Conservation (phyloP, 768 basidiomycete species). For the Auricularia auricula-judae region DNA sequence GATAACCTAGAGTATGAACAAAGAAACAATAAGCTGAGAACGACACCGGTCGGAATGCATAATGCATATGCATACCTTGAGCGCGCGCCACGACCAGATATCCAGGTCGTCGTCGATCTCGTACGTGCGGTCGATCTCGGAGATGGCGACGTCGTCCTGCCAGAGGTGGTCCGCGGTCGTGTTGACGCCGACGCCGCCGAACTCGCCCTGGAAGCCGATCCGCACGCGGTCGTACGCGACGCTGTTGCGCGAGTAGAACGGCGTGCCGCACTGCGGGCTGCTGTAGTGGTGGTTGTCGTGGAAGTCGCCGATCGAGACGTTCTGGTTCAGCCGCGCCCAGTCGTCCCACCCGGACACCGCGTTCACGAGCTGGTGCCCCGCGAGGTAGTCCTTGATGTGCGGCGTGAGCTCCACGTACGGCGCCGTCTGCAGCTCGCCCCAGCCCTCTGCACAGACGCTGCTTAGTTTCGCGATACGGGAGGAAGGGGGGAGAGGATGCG, state of each 20-base stretch:
- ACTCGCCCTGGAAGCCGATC: slow-evolving; percentile 2
- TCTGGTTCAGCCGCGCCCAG: background rate
- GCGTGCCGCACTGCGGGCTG: background rate
- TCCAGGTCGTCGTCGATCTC: background rate
- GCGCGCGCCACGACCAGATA: background rate
- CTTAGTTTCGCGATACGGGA: background rate
- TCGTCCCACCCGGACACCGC: background rate
- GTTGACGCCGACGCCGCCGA: background rate
- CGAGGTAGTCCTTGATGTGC: background rate
- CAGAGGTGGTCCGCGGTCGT: background rate
- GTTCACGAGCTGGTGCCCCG: background rate
- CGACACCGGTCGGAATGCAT: too few relatives aligned
- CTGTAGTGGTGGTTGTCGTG: slow-evolving; percentile 1
- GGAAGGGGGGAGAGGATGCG: background rate
- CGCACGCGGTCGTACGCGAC: background rate
- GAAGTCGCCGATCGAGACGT: background rate
- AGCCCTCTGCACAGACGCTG: background rate
- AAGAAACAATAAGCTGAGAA: too few relatives aligned
- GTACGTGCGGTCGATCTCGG: background rate
- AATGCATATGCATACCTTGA: background rate
- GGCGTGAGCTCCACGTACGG: background rate
- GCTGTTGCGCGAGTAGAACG: background rate
- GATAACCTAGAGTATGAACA: background rate
- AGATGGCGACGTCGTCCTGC: background rate
- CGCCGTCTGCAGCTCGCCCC: background rate